These are phyloP conservation scores for Colletotrichum endophyticum DNA, from an alignment of 2,329 filamentous ascomycete genomes.

Conservation along the genomic window DNA sequence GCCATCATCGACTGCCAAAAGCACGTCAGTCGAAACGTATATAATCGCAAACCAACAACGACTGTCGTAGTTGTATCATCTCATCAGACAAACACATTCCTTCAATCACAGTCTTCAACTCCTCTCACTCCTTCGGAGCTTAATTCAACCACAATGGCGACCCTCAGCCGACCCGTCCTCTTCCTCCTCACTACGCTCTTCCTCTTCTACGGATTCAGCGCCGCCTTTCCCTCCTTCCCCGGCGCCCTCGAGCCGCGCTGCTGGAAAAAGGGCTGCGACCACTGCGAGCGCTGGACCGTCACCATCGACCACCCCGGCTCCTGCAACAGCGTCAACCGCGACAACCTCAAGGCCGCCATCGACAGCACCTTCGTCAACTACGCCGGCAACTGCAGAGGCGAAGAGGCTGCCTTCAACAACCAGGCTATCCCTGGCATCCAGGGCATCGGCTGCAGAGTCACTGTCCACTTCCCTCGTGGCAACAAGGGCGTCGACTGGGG, in stretches of 20 bases:
- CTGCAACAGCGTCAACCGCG: not conserved
- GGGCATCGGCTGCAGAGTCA: not conserved
- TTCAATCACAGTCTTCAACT: not conserved
- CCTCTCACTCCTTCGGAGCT: not conserved
- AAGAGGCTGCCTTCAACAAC: not conserved
- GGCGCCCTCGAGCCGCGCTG: not conserved
- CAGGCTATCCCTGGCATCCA: not conserved
- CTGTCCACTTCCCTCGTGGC: not conserved
- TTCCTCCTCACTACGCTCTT: not conserved
- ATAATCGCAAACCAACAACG: not conserved
- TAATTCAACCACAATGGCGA: not conserved
- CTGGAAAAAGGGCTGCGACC: not conserved
- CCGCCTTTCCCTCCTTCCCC: not conserved
- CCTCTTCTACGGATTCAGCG: not conserved
- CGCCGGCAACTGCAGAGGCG: not conserved
- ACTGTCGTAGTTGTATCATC: not conserved
- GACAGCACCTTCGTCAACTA: not conserved
- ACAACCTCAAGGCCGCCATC: not conserved
- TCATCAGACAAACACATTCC: not conserved
- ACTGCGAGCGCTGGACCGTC: not conserved
- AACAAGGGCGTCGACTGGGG: constrained; percentile 9
- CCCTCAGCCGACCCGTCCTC: not conserved
- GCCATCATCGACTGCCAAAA: not conserved
- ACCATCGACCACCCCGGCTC: not conserved
- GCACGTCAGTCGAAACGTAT: not conserved